Evolutionary conservation across 495 filamentous ascomycete species (phyloP).

Genomic region (Tuber brumale): DNA sequence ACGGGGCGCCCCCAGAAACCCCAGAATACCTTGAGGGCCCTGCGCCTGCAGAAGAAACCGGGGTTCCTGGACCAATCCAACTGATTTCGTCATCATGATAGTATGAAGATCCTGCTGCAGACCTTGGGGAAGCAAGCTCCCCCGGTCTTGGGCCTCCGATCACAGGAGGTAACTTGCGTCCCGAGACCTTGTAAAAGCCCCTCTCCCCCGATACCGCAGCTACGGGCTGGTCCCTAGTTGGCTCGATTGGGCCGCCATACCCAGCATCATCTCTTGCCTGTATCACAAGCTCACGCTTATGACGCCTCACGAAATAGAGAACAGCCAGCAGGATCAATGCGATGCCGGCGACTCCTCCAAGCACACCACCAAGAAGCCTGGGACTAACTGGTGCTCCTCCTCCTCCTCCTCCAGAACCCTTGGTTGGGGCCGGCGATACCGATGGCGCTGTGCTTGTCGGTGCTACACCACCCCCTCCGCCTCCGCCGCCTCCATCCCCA

Average conservation of each 20-base stretch:
- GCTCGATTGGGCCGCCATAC: constrained; percentile 36
- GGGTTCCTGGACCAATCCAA: constrained; percentile 14
- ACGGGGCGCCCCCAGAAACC: constrained; percentile 18
- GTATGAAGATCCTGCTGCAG: constrained; percentile 31
- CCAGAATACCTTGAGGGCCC: constrained; percentile 39
- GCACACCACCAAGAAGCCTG: constrained; percentile 36
- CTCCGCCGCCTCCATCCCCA: constrained; percentile 26
- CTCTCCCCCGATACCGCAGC: constrained; percentile 28
- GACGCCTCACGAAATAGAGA: constrained; percentile 32
- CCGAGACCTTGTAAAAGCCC: constrained; percentile 37
- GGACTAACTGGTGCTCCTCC: constrained; percentile 30
- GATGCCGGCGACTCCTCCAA: constrained; percentile 40
- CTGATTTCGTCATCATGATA: constrained; percentile 32
- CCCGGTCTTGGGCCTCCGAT: constrained; percentile 38
- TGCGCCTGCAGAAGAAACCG: constrained; percentile 27
- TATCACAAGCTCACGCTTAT: constrained; percentile 21
- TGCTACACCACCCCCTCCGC: constrained; percentile 7
- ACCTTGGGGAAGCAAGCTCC: constrained; percentile 21
- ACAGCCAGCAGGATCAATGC: constrained; percentile 38
- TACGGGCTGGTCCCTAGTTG: constrained; percentile 19
- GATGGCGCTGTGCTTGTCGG: constrained; percentile 14
- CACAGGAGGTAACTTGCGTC: constrained; percentile 36
- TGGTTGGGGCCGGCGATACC: constrained; percentile 18
- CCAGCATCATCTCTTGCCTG: constrained; percentile 36
- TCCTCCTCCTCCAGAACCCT: constrained; percentile 4